phyloP scores from a whole-genome alignment of 2,329 filamentous ascomycete species.

The Trichothecium sympodiale region DNA sequence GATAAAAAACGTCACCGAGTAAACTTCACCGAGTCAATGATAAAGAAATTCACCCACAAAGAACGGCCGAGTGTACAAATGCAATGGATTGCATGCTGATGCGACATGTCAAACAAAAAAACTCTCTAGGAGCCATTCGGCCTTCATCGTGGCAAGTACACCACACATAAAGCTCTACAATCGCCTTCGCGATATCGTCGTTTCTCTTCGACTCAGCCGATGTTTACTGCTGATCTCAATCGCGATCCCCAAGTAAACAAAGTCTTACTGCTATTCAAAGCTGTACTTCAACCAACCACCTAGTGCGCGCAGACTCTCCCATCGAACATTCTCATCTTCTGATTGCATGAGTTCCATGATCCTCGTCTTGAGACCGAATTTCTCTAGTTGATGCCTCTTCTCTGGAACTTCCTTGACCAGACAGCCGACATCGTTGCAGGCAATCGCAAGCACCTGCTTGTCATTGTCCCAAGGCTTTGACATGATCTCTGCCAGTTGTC shows the following conservation, averaged over 20 bases:
- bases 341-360: slow-evolving; percentile 94
- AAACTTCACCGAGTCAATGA: no score
- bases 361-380: slow-evolving; percentile 70
- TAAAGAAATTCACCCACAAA: no score
- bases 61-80: no score
- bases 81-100: no score
- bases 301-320: slow-evolving; percentile 83
- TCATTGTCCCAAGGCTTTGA: slow-evolving; percentile 63
- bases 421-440: slow-evolving; percentile 83
- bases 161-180: no score
- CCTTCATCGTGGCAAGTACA: no score
- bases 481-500: slow-evolving; percentile 78
- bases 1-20: no score
- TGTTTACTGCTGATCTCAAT: neutral
- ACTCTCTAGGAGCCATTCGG: no score
- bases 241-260: no score
- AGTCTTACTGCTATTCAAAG: slow-evolving; percentile 32
- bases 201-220: no score
- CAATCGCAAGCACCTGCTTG: slow-evolving; percentile 82
- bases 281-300: slow-evolving; percentile 55
- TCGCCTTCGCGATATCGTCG: no score
- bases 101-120: no score
- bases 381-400: slow-evolving; percentile 69
- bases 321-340: slow-evolving; percentile 76
- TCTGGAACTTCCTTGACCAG: slow-evolving; percentile 85